Evolutionary conservation across 129 eudicot species (phyloP), one percentile per base, ranked within the genome.

Genomic region (Centrapalus pauciflorus): DNA sequence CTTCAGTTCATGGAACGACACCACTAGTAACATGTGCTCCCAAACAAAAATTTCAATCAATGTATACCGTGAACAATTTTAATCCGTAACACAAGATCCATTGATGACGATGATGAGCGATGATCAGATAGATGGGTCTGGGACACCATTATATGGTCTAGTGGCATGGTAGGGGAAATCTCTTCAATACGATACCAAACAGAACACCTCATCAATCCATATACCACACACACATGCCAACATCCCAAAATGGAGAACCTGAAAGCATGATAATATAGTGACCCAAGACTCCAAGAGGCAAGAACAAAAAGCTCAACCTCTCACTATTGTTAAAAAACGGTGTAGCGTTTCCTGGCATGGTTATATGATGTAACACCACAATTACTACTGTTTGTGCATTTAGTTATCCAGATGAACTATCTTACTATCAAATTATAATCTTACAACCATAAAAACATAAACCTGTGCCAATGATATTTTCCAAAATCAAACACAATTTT

Each of bases 401-500:
- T 38, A 5, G 12, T 12, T 37, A 13, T 61, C 34, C 5, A 37
- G 49, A 24, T 25, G 55, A 25, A 26, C 38, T 38, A 63, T 63
- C 25, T 14, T 43, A 63, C 14, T 24, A 63, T 5, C 26, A 43
- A 25, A 25, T 27, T 24, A 41, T 4, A n/a, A 16, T 26, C 16
- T 25, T 24, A 23, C 48, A 29, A 41, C 6, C 14, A 40, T 40
- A 41, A 34, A 67, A 34, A 45, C 52, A 45, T 20, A 20, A 13
- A 64, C 19, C 43, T 51, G 35, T 68, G 54, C 5, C 33, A 67
- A n/a, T n/a, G 13, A 54, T 66, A 20, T 35, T 24, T 25, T 54
- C 19, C 34, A 69, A 26, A 17, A 29, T 38, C 26, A 38, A 26
- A 37, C 20, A 38, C 20, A 4, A 66, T 13, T 55, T 16, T 9